A percentile compares a stretch with the other conserved stretches of the same genome.
These are phyloP conservation scores for Stephanodiscus minutulus DNA, from an alignment of 108 stramenopile species.

Conservation along the genomic window DNA sequence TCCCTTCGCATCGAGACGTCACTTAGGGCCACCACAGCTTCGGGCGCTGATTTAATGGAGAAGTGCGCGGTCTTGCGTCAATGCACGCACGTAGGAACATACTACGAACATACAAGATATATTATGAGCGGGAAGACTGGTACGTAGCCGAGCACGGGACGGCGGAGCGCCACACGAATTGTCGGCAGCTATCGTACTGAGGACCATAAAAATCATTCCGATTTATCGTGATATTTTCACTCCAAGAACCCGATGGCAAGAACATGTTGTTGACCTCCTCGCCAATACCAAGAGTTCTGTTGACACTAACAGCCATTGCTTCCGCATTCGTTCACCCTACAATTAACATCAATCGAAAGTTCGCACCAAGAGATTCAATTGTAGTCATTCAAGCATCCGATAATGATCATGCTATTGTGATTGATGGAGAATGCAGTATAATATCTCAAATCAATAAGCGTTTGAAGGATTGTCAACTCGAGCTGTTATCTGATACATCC, in stretches of 20 bases:
- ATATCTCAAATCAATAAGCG: neutral
- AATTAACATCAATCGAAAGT: conserved; percentile 1
- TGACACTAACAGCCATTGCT: neutral
- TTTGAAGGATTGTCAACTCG: conserved; percentile 1
- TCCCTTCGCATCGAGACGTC: too few species aligned
- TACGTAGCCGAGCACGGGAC: too few species aligned
- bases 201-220: too few species aligned
- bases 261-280: neutral
- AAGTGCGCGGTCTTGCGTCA: too few species aligned
- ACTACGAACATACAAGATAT: too few species aligned
- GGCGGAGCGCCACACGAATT: too few species aligned
- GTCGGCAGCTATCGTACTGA: too few species aligned
- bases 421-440: conserved; percentile 5
- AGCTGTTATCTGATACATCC: conserved; percentile 4
- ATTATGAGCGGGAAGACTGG: too few species aligned
- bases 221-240: too few species aligned
- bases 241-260: neutral
- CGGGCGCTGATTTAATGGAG: too few species aligned
- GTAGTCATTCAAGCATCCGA: neutral
- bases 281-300: neutral
- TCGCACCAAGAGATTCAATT: neutral
- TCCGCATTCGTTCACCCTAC: conserved; percentile 7
- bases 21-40: too few species aligned
- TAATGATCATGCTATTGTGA: neutral
- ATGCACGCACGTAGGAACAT: too few species aligned